Evolutionary conservation across 169 alveolate species (phyloP).

Genomic region (Theileria equi): DNA sequence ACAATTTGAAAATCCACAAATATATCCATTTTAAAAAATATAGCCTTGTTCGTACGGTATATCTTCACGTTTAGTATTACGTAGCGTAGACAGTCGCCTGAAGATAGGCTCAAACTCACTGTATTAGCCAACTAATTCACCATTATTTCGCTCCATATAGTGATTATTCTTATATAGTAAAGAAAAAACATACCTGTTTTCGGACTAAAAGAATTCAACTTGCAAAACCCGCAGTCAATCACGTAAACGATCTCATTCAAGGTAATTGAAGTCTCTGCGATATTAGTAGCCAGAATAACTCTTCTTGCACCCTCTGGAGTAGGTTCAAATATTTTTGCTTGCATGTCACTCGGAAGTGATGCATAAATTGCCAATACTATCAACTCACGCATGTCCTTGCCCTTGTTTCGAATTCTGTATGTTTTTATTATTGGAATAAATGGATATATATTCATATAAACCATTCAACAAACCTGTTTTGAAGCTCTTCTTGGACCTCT

Average conservation of each 20-base stretch:
- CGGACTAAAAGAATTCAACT: slow-evolving; percentile 96
- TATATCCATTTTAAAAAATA: no score
- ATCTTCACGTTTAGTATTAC: no score
- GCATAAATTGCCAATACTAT: slow-evolving; percentile 96
- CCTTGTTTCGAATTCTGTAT: slow-evolving; percentile 83
- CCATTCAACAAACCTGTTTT: slow-evolving; percentile 22
- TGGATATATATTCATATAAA: background rate
- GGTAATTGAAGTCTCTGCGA: slow-evolving; percentile 99
- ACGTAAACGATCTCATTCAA: slow-evolving; percentile 97
- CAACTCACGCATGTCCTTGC: slow-evolving; percentile 91
- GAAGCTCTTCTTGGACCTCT: slow-evolving; percentile 88
- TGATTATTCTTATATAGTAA: background rate
- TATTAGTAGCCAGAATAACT: slow-evolving; percentile 96
- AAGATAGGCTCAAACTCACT: no score
- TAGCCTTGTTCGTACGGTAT: no score
- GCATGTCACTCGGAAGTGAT: slow-evolving; percentile 96
- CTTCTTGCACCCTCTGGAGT: slow-evolving; percentile 92
- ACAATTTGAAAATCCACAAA: no score
- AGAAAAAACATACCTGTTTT: slow-evolving; percentile 81
- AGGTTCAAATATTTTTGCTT: slow-evolving; percentile 96
- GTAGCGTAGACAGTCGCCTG: no score
- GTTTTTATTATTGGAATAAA: slow-evolving; percentile 11
- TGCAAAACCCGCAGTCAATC: slow-evolving; percentile 96
- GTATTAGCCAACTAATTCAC: background rate
- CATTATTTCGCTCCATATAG: background rate